Evolutionary conservation across 257 asterid genomes (phyloP), one percentile per base, ranked within the genome.

Genomic region (Jacaranda mimosifolia): DNA sequence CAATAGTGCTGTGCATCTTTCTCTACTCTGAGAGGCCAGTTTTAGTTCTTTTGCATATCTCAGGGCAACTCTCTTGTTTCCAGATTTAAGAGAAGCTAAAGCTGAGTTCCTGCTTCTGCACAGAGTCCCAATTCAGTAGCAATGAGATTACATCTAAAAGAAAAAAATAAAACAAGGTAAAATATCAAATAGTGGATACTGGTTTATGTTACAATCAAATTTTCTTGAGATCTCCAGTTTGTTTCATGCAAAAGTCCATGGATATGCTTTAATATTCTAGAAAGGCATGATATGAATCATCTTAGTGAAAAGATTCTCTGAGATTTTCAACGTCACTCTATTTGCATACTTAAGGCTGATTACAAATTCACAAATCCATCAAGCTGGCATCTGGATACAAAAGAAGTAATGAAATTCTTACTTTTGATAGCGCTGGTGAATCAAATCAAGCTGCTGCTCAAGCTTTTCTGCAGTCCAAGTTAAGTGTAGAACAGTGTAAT

Each of bases 11-110:
- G 86, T 71, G 76, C 96, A 92, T 79, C 91, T 87, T 56, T 91
- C 98, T 78, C 94, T 87, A 64, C 96, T 90, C 88, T 88, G 90
- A 52, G 89, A 85, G 38, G 86, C 86, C 83, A 89, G 68, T 84
- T 92, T 92, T 56, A 91, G 79, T 80, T 90, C 93, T 84, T 86
- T 88, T 42, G 88, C 85, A 75, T 78, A 85, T 85, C 89, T 88
- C 80, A 94, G 76, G 74, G 97, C 97, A 64, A 75, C 83, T 75
- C 38, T 83, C 83, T 83, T 90, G 77, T 90, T 82, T 53, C 94
- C 97, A 55, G 77, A 62, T 77, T 83, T 86, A 15, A 92, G 79
- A 80, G 87, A 89, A 81, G 82, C 91, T 53, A 85, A 63, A 66
- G 96, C 97, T 15, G 79, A 87, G 32, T 68, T 82, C 85, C 86